Evolutionary conservation across 345 rosid genomes (phyloP), one percentile per base, ranked within the genome.

Genomic region (Moricandia moricandioides): DNA sequence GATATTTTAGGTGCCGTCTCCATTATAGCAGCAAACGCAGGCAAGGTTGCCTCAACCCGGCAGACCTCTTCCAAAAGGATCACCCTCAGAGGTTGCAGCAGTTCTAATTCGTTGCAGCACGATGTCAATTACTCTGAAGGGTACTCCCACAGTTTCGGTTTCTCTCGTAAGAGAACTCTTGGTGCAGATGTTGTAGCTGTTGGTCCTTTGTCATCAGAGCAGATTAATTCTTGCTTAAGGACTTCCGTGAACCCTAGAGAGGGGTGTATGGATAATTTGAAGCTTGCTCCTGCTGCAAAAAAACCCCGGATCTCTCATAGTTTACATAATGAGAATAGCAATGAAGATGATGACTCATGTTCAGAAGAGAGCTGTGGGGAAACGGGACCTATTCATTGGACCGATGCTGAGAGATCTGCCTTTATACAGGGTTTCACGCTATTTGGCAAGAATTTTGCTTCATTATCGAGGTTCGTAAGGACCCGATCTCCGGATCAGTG

Each of bases 301-400:
- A 62, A 79, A 60, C 82, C 82, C 65, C 84, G 86, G 0, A 75
- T 84, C 61, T 85, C 91, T 76, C 93, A 89, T 65, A 81, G 83
- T 71, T 79, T 83, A 31, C 88, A 84, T 71, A 89, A 77, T 79
- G 78, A 73, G 18, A 69, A 73, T 62, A 73, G 55, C 62, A 73
- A 73, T 69, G 81, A 82, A 65, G 99, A 87, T 69, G 92, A 89
- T 72, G 97, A 90, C 75, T 88, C 92, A 30, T 92, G 91, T 57
- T 92, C 97, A 4, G 97, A 89, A 77, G 97, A 95, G 75, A 92
- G 99, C 77, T 88, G 92, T 71, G 97, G 91, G 77, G 97, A 91
- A 76, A 85, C 88, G 83, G 97, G 85, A 73, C 84, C 92, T 66
- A 47, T 86, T 78, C 92, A 88, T 76, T 95, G 97, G 99, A 92